Base-by-base conservation (phyloP, 306 rosid species). In the Psophocarpus tetragonolobus region DNA sequence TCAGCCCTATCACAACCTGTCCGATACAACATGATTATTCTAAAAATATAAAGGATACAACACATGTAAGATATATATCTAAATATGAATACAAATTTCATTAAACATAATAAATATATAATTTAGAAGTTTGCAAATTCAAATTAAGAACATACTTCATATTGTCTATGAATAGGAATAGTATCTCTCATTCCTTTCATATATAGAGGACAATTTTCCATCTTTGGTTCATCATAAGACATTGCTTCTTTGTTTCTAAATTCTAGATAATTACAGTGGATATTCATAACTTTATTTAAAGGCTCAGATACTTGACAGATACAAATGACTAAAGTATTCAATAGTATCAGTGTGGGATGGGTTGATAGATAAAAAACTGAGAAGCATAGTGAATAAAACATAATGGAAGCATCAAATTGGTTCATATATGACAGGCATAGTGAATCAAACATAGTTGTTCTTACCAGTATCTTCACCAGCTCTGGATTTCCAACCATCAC, bases 381-480 rank as follows among this genome's bases (percentile, higher is more conserved):
- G n/a, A n/a, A n/a, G n/a, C n/a, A n/a, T n/a, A n/a, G n/a, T n/a
- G n/a, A n/a, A n/a, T n/a, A n/a, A n/a, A n/a, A n/a, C n/a, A n/a
- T 33, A 32, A 47, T 15, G 5, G 4, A 14, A 13, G 18, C 1
- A n/a, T 35, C 35, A 6, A 6, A 15, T 6, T n/a, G 15, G 6
- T 47, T 47, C 27, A 20, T 51, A 5, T 5, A 20, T 51, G 2
- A 20, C 27, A 51, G 8, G 24, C 57, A 50, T 17, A 7, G 9
- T 17, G 12, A 50, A 53, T 53, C 20, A 53, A 53, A 61, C 68
- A 62, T 57, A 57, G 18, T 5, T 57, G 26, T 60, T 29, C 41
- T 60, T 69, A 94, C 99, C 99, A 27, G 97, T 89, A 66, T 95
- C 99, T 58, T 92, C 97, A 73, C 88, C 93, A 71, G 97, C 97